Conservation (phyloP, 768 basidiomycete genomes). For the Pilatotrama ljubarskyi region DNA sequence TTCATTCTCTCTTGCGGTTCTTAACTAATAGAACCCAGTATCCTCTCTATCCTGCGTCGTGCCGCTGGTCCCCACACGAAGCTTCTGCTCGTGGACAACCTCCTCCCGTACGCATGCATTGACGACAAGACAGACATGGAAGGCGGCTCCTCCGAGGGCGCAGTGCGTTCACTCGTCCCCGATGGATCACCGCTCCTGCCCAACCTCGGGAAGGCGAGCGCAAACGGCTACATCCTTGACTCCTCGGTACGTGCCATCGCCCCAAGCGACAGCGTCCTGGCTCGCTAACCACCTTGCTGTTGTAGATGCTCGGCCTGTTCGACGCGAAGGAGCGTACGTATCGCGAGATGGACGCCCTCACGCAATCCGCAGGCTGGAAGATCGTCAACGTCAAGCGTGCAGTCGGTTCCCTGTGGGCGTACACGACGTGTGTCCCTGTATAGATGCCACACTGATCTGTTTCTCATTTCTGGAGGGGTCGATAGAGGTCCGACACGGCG, state of each 20-base stretch:
- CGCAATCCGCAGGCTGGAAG: conserved; percentile 63
- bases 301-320: conserved; percentile 64
- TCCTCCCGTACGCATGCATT: conserved; percentile 12
- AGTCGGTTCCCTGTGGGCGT: conserved; percentile 17
- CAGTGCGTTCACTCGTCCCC: conserved; percentile 13
- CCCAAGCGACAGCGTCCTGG: no score
- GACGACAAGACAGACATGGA: conserved; percentile 2
- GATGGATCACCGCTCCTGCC: conserved; percentile 11
- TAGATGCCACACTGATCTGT: not conserved
- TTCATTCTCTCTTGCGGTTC: not conserved
- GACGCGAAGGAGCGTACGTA: conserved; percentile 68
- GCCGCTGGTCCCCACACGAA: conserved; percentile 17
- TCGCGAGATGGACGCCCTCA: conserved; percentile 54
- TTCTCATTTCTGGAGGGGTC: no score
- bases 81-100: conserved; percentile 12
- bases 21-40: not conserved
- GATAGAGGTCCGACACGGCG: no score
- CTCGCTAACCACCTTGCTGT: not conserved
- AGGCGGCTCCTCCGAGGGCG: not conserved
- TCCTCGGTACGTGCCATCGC: conserved; percentile 14
- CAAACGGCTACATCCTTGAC: conserved; percentile 34
- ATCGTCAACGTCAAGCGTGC: conserved; percentile 52
- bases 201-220: conserved; percentile 35
- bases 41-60: conserved; percentile 11
- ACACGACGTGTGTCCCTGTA: conserved; percentile 8